Percentiles rank a stretch among this genome's conserved stretches.
These are phyloP conservation scores for Sporobolomyces pararoseus DNA, from an alignment of 768 basidiomycete species.

Conservation along the genomic window DNA sequence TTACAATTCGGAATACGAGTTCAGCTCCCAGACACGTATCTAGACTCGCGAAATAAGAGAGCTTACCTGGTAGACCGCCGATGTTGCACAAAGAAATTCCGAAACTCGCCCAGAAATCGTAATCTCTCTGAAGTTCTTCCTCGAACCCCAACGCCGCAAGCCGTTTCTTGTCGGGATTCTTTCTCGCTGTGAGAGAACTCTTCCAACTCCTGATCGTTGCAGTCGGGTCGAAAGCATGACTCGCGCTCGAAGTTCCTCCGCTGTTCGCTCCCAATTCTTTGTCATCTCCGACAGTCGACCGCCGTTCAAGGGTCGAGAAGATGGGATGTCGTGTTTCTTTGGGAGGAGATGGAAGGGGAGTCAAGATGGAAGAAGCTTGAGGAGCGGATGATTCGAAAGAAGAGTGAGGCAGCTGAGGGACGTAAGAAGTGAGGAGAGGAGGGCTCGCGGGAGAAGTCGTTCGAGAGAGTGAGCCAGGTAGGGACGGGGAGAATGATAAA, in stretches of 20 bases:
- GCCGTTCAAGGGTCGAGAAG: not conserved
- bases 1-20: too few relatives aligned
- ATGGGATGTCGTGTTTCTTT: constrained; percentile 7
- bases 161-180: constrained; percentile 27
- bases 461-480: not conserved
- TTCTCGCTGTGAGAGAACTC: constrained; percentile 7
- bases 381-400: constrained; percentile 1
- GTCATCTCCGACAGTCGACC: constrained; percentile 8
- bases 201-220: constrained; percentile 35
- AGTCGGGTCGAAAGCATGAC: constrained; percentile 1
- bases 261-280: not conserved
- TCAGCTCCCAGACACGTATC: too few relatives aligned
- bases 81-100: constrained; percentile 40
- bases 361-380: not conserved
- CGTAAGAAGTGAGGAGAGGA: constrained; percentile 6
- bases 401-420: not conserved
- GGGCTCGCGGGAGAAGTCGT: constrained; percentile 1
- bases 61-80: constrained; percentile 35
- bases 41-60: too few relatives aligned
- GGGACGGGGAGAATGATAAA: constrained; percentile 6
- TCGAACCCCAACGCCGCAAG: constrained; percentile 38
- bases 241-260: not conserved
- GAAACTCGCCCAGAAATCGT: constrained; percentile 38
- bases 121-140: constrained; percentile 36
- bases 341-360: not conserved